These are phyloP conservation scores for Lipomyces orientalis DNA, from an alignment of 805 yeast species.

Conservation along the genomic window DNA sequence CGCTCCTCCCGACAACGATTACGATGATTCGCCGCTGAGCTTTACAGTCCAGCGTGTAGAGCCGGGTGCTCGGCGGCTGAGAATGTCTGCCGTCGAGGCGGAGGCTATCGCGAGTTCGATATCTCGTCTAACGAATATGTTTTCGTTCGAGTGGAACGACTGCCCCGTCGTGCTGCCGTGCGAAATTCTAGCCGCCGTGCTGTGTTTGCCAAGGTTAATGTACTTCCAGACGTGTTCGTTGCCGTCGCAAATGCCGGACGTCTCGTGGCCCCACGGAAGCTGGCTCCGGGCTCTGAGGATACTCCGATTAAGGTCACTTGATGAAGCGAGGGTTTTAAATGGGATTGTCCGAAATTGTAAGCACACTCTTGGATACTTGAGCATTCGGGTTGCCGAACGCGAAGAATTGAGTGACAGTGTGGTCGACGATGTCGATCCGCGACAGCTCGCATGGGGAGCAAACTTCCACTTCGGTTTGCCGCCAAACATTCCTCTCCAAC, in stretches of 20 bases:
- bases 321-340: slow-evolving; percentile 26
- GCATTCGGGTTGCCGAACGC: slow-evolving; percentile 30
- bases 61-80: neutral
- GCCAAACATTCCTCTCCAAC: neutral
- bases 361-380: slow-evolving; percentile 14
- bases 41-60: neutral
- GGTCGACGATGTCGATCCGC: slow-evolving; percentile 17
- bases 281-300: slow-evolving; percentile 22
- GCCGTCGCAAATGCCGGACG: slow-evolving; percentile 11
- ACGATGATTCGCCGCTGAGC: neutral
- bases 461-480: neutral
- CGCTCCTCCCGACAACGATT: neutral
- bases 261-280: neutral
- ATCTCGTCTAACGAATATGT: slow-evolving; percentile 1
- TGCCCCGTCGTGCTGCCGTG: slow-evolving; percentile 22
- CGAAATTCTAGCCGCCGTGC: slow-evolving; percentile 14
- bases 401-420: slow-evolving; percentile 14
- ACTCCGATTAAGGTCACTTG: slow-evolving; percentile 22
- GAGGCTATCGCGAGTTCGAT: slow-evolving; percentile 6
- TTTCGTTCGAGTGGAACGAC: slow-evolving; percentile 31
- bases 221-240: slow-evolving; percentile 29
- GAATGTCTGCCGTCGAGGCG: neutral
- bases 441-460: neutral
- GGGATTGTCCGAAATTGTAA: slow-evolving; percentile 18
- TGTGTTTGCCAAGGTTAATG: slow-evolving; percentile 14